Conservation (phyloP, 139 green algal species). For the Micromonas commoda region DNA sequence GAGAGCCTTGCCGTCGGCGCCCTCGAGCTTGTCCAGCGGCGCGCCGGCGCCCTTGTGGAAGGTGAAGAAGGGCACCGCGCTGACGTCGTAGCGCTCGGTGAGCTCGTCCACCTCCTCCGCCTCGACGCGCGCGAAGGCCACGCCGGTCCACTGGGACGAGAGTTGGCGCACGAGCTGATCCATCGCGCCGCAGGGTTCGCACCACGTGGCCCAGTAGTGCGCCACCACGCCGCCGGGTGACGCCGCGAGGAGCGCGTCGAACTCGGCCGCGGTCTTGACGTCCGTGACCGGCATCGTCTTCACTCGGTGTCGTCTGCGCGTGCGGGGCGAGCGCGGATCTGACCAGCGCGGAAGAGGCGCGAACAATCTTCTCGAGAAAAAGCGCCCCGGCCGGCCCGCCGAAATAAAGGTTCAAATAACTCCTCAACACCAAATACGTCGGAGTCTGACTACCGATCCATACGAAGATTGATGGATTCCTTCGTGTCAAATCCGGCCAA, state of each 20-base stretch:
- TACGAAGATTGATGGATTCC: too few species aligned
- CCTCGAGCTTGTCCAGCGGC: constrained; percentile 62
- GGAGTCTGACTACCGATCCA: too few species aligned
- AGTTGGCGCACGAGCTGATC: constrained; percentile 56
- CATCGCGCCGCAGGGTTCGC: constrained; percentile 71
- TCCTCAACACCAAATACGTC: too few species aligned
- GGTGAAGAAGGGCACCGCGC: constrained; percentile 67
- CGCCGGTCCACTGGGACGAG: constrained; percentile 36
- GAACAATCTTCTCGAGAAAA: too few species aligned
- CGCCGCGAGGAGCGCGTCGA: constrained; percentile 18
- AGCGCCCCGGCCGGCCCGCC: too few species aligned
- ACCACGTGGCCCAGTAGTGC: constrained; percentile 77
- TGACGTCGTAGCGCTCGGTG: constrained; percentile 55
- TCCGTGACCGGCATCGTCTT: neutral
- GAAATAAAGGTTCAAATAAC: too few species aligned
- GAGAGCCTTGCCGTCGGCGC: constrained; percentile 60
- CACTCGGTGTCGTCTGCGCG: neutral
- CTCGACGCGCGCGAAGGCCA: constrained; percentile 59
- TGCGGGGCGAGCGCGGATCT: neutral
- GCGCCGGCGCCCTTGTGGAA: constrained; percentile 55
- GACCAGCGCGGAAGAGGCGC: neutral
- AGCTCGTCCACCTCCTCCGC: constrained; percentile 71
- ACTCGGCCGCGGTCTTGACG: neutral
- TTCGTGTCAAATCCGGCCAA: too few species aligned
- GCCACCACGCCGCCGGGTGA: constrained; percentile 46